phyloP scores from a whole-genome alignment of 2,329 filamentous ascomycete genomes.

The Pseudogymnoascus pannorum region DNA sequence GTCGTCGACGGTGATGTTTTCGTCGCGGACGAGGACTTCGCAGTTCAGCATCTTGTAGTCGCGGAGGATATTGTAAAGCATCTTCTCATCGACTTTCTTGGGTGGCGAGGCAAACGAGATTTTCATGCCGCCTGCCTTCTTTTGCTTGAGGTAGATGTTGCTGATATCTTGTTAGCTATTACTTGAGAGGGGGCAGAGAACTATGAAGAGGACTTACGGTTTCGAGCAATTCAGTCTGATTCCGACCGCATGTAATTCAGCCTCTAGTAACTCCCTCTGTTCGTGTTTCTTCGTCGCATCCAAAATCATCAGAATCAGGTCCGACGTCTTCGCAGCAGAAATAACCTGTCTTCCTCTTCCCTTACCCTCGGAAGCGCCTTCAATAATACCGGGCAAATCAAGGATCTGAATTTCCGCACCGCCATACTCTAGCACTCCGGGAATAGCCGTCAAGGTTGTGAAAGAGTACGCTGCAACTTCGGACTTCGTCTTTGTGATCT shows the following conservation, averaged over 20 bases:
- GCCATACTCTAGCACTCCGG: slow-evolving; percentile 93
- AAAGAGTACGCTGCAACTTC: slow-evolving; percentile 96
- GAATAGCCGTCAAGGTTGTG: slow-evolving; percentile 95
- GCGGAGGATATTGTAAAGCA: slow-evolving; percentile 93
- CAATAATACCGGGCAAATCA: slow-evolving; percentile 96
- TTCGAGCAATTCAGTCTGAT: slow-evolving; percentile 88
- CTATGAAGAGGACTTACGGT: slow-evolving; percentile 50
- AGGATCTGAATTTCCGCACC: slow-evolving; percentile 97
- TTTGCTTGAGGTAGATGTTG: slow-evolving; percentile 94
- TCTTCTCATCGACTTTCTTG: slow-evolving; percentile 91
- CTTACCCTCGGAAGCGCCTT: slow-evolving; percentile 92
- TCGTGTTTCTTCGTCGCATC: slow-evolving; percentile 96
- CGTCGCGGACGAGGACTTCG: slow-evolving; percentile 90
- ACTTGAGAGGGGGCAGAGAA: not conserved
- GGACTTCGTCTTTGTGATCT: slow-evolving; percentile 95
- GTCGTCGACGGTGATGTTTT: slow-evolving; percentile 92
- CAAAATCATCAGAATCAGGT: slow-evolving; percentile 92
- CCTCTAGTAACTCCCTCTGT: slow-evolving; percentile 81
- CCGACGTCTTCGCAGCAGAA: slow-evolving; percentile 95
- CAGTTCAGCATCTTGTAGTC: slow-evolving; percentile 99
- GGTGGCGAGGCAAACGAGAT: slow-evolving; percentile 89
- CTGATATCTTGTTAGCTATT: slow-evolving; percentile 35
- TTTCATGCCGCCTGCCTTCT: slow-evolving; percentile 97
- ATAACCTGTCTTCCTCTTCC: slow-evolving; percentile 94
- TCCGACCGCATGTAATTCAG: slow-evolving; percentile 88